These are phyloP conservation scores for Inosperma sp. DNA, from an alignment of 768 basidiomycete species.

Conservation along the genomic window DNA sequence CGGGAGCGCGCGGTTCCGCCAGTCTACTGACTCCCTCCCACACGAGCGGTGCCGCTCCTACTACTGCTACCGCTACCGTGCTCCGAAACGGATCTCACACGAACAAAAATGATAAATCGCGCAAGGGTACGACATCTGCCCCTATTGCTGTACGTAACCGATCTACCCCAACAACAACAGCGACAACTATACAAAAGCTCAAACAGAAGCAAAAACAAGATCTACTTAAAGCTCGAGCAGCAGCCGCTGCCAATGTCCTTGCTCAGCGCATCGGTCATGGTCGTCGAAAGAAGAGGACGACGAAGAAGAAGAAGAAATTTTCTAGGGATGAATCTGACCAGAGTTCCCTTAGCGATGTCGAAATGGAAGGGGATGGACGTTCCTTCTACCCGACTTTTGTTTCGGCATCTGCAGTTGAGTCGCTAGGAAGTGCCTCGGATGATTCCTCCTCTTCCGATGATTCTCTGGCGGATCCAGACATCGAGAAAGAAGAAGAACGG, in stretches of 20 bases:
- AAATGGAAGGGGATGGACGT: conserved; percentile 24
- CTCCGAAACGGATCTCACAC: too few species aligned
- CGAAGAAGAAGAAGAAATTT: conserved; percentile 24
- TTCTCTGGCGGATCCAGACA: conserved; percentile 50
- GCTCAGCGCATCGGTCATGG: conserved; percentile 1
- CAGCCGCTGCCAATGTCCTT: conserved; percentile 16
- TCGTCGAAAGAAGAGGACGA: conserved; percentile 17
- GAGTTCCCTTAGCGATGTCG: conserved; percentile 38
- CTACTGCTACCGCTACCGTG: too few species aligned
- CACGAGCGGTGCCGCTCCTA: too few species aligned
- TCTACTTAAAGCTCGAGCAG: conserved; percentile 25
- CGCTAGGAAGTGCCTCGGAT: conserved; percentile 33
- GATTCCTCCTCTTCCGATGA: conserved; percentile 34
- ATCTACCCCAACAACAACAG: too few species aligned
- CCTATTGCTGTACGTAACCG: too few species aligned
- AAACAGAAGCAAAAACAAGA: conserved; percentile 14
- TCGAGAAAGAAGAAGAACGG: conserved; percentile 59
- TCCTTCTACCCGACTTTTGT: conserved; percentile 56
- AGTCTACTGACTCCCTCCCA: not conserved
- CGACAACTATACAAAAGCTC: conserved; percentile 14
- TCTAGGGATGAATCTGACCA: conserved; percentile 19
- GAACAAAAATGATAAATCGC: too few species aligned
- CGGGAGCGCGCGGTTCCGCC: too few species aligned
- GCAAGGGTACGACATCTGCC: too few species aligned
- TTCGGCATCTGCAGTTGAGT: conserved; percentile 45